Conservation (phyloP, 2,329 filamentous ascomycete genomes). For the Fusarium sp. region DNA sequence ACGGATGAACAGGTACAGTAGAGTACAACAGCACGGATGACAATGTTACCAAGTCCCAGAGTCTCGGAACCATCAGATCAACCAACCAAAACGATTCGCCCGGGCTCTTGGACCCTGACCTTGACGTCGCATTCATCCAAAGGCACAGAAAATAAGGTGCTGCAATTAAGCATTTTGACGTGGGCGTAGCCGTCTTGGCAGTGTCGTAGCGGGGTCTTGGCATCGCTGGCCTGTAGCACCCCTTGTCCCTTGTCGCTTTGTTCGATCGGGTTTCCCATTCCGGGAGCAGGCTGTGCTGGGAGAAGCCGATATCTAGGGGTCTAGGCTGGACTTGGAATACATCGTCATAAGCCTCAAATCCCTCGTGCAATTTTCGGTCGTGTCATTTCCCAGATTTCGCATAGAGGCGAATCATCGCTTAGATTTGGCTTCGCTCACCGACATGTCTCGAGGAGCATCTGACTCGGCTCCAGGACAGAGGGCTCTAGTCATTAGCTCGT, state of each 20-base stretch:
- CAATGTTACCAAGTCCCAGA: not conserved
- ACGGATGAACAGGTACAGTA: not conserved
- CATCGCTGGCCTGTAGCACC: conserved; percentile 3
- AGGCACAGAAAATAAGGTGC: conserved; percentile 26
- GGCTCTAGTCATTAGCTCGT: not conserved
- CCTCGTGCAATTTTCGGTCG: not conserved
- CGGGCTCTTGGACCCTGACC: conserved; percentile 5
- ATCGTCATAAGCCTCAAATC: conserved; percentile 24
- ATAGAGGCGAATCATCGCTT: conserved; percentile 3
- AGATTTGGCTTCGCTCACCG: conserved; percentile 8
- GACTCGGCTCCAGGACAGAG: not conserved
- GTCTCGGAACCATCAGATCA: not conserved
- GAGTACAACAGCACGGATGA: not conserved
- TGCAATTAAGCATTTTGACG: conserved; percentile 35
- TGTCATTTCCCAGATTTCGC: conserved; percentile 6
- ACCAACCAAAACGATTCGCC: not conserved
- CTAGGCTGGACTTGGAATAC: conserved; percentile 1
- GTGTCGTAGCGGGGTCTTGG: conserved; percentile 25
- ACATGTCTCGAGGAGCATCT: conserved; percentile 1
- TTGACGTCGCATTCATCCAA: conserved; percentile 3
- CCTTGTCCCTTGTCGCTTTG: too few species aligned
- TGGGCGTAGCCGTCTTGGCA: conserved; percentile 46
- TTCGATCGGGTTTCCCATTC: conserved; percentile 30
- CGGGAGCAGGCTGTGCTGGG: conserved; percentile 38
- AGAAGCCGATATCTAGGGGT: too few species aligned